Evolutionary conservation across 352 stramenopile genomes (phyloP), one percentile per base, ranked within the genome.

Genomic region (Aphanomyces astaci): DNA sequence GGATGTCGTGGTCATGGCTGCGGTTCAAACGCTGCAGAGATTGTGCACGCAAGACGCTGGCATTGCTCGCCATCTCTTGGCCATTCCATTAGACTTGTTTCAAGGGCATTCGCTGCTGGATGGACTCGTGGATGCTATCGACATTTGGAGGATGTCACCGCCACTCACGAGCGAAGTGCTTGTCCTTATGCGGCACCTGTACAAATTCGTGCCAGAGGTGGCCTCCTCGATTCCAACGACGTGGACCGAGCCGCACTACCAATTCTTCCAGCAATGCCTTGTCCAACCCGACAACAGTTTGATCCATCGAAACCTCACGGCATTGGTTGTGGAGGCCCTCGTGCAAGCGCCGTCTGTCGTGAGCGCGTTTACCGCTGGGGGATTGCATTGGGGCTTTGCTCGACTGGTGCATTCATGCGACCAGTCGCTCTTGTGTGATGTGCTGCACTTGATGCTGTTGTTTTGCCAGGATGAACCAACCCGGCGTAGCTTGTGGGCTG

Each of bases 331-430:
- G 24, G 43, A 68, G 11, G 19, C 46, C 4, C 13, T 51, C 19
- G 17, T 19, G 22, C 28, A 30, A 24, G 9, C 24, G 10, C 33
- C 31, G 4, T 24, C 10, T n/a, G 25, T 68, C n/a, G 43, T 28
- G 15, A 5, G 1, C 13, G 5, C 19, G 2, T 59, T 68, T 45
- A 62, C 62, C 13, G 36, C 17, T 3, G 62, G 28, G 10, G 30
- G 48, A n/a, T 49, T 68, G 4, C 62, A 68, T 28, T 11, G 57
- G 25, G n/a, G 24, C n/a, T 68, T 60, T 17, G 46, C 62, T 30
- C 40, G 39, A 3, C 28, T 68, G 5, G 19, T 68, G 15, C 9
- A 32, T 25, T 27, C 4, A 11, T 68, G 62, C 32, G 17, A 51
- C 9, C 9, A 0, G 4, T 13, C 3, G 11, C 2, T 59, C 1